These are phyloP conservation scores for Moniliophthora roreri DNA, from an alignment of 1,284 basidiomycete species.

Conservation along the genomic window DNA sequence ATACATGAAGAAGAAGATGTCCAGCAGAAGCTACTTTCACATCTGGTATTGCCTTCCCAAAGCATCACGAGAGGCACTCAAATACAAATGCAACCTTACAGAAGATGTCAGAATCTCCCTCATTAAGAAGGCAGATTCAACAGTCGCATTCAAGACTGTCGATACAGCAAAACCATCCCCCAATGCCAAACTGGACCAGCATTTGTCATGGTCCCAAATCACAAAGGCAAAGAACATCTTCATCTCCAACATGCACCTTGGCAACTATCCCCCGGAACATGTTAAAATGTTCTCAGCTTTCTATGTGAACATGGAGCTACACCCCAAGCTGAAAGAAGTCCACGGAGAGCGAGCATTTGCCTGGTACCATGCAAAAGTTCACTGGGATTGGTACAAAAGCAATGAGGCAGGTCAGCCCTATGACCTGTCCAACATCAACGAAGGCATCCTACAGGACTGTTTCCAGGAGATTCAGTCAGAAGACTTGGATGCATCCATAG, in stretches of 20 bases:
- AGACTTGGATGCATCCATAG: background rate
- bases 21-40: background rate
- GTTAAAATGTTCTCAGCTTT: constrained; percentile 1
- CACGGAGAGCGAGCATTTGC: background rate
- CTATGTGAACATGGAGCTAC: constrained; percentile 9
- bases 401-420: background rate
- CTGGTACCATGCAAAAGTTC: constrained; percentile 4
- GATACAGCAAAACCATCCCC: constrained; percentile 1
- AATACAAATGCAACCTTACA: background rate
- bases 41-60: constrained; percentile 5
- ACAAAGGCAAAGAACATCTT: background rate
- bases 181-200: constrained; percentile 2
- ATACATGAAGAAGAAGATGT: background rate
- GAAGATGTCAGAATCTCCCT: background rate
- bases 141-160: background rate
- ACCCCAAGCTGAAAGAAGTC: background rate
- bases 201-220: constrained; percentile 4
- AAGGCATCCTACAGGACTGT: background rate
- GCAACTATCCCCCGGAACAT: background rate
- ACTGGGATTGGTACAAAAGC: background rate
- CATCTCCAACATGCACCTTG: background rate
- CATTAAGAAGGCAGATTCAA: background rate
- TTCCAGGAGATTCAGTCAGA: no score
- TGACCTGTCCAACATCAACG: constrained; percentile 5
- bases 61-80: background rate